Conservation (phyloP, 805 yeast genomes). For the Wickerhamomyces sydowiorum region DNA sequence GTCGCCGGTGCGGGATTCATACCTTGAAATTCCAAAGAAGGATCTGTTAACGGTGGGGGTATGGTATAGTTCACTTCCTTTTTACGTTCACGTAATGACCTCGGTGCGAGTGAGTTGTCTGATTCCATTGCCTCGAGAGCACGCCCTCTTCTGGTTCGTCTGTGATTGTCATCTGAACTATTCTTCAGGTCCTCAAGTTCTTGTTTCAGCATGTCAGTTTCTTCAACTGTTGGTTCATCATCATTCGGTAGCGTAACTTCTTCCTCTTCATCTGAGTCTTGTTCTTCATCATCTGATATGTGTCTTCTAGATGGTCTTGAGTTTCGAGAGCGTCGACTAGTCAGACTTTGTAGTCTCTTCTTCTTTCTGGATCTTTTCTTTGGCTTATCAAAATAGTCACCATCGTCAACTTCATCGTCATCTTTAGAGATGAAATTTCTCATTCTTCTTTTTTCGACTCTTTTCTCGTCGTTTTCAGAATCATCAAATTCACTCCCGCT, state of each 20-base stretch:
- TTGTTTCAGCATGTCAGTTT: slow-evolving; percentile 41
- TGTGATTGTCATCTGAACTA: slow-evolving; percentile 40
- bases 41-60: slow-evolving; percentile 67
- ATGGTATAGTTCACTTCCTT: slow-evolving; percentile 74
- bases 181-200: slow-evolving; percentile 58
- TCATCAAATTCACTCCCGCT: slow-evolving; percentile 8
- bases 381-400: slow-evolving; percentile 12
- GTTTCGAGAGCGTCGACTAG: slow-evolving; percentile 7
- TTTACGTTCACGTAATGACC: slow-evolving; percentile 57
- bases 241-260: slow-evolving; percentile 13
- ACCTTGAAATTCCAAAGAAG: slow-evolving; percentile 18
- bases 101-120: slow-evolving; percentile 33
- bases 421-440: slow-evolving; percentile 21
- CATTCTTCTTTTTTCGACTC: slow-evolving; percentile 11
- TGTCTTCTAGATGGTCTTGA: slow-evolving; percentile 6
- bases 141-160: not conserved
- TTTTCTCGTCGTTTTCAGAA: slow-evolving; percentile 9
- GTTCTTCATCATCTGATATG: slow-evolving; percentile 18
- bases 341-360: not conserved
- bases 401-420: slow-evolving; percentile 26
- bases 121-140: slow-evolving; percentile 14
- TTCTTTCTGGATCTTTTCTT: slow-evolving; percentile 8
- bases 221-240: slow-evolving; percentile 16
- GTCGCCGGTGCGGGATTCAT: slow-evolving; percentile 13
- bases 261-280: slow-evolving; percentile 22